Conservation (phyloP, 768 basidiomycete species). For the Tremella mesenterica region DNA sequence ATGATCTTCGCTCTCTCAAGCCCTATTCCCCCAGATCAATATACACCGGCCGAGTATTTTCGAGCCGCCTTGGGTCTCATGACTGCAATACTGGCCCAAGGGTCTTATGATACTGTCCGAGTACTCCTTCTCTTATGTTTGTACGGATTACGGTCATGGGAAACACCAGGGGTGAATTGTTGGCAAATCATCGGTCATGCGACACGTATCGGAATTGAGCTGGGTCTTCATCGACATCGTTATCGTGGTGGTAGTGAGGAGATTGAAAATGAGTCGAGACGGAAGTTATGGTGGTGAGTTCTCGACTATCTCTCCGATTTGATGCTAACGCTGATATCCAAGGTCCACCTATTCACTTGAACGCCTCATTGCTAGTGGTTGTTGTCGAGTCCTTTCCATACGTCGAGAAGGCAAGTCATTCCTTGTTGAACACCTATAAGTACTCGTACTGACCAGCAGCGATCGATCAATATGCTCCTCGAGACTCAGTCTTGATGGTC, state of each 20-base stretch:
- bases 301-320: not conserved
- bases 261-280: conserved; percentile 1
- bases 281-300: conserved; percentile 1
- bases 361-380: not conserved
- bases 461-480: not conserved
- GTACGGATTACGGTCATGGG: conserved; percentile 1
- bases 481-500: not conserved
- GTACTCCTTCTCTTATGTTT: conserved; percentile 1
- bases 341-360: conserved; percentile 2
- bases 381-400: conserved; percentile 1
- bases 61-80: not conserved
- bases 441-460: not conserved
- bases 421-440: not conserved
- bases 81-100: not conserved
- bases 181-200: conserved; percentile 6
- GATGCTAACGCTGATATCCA: not conserved
- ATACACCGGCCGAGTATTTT: conserved; percentile 1
- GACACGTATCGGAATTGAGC: not conserved
- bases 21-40: not conserved
- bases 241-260: not conserved
- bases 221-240: not conserved
- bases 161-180: not conserved
- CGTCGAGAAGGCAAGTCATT: conserved; percentile 1
- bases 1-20: conserved; percentile 1
- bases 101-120: not conserved